Evolutionary conservation across 495 filamentous ascomycete species (phyloP).

Genomic region (Penicillium steckii): DNA sequence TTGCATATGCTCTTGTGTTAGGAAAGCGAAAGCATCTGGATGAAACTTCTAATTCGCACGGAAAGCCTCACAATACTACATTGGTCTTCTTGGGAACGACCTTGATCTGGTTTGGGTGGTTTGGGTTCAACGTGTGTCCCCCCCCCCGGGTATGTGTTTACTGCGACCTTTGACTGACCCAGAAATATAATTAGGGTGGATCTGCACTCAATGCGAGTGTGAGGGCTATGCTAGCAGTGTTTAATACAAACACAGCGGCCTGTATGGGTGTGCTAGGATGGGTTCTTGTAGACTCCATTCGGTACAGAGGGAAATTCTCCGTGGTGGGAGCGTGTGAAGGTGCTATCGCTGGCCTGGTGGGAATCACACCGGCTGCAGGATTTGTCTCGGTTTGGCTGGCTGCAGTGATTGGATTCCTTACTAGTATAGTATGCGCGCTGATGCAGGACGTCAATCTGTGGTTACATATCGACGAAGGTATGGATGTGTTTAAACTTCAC

Average conservation of each 20-base stretch:
- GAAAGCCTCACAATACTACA: constrained; percentile 55
- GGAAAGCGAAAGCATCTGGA: constrained; percentile 50
- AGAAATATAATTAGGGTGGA: constrained; percentile 42
- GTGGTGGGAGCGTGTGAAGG: constrained; percentile 61
- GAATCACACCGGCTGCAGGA: constrained; percentile 63
- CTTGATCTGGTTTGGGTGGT: constrained; percentile 61
- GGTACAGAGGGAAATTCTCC: constrained; percentile 53
- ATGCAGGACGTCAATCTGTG: constrained; percentile 55
- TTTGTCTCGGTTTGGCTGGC: constrained; percentile 58
- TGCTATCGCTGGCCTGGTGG: constrained; percentile 62
- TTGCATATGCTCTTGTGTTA: constrained; percentile 56
- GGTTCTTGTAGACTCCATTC: constrained; percentile 57
- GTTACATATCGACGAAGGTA: constrained; percentile 58
- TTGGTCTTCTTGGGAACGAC: constrained; percentile 58
- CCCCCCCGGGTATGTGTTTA: background rate
- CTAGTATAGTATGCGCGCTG: constrained; percentile 49
- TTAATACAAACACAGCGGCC: constrained; percentile 63
- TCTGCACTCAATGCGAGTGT: constrained; percentile 56
- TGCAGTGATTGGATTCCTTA: constrained; percentile 58
- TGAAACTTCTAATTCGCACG: constrained; percentile 39
- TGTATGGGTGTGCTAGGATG: constrained; percentile 58
- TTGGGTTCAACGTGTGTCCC: constrained; percentile 53
- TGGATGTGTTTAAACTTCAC: constrained; percentile 65
- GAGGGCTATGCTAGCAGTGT: constrained; percentile 55
- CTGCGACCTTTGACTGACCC: background rate